phyloP scores from a whole-genome alignment of 1,284 basidiomycete species.

The Meira miltonrushii region DNA sequence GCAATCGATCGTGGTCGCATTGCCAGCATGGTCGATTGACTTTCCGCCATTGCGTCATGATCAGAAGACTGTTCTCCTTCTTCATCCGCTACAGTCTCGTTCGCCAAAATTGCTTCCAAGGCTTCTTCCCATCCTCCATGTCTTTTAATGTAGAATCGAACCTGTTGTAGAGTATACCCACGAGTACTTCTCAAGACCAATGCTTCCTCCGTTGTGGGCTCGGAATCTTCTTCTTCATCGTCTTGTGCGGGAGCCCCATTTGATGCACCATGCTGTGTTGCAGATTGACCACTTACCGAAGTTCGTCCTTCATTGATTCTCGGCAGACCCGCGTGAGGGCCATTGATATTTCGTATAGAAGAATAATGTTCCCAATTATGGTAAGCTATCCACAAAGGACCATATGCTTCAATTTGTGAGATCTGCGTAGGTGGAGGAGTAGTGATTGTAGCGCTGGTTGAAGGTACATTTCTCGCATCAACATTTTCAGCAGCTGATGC shows the following conservation, averaged over 20 bases:
- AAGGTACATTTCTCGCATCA: neutral
- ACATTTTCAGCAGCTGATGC: neutral
- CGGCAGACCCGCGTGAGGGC: constrained; percentile 74
- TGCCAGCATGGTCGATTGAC: constrained; percentile 2
- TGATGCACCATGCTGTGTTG: neutral
- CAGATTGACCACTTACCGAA: neutral
- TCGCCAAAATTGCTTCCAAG: constrained; percentile 22
- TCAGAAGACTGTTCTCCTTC: constrained; percentile 19
- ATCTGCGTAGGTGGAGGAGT: too few relatives aligned
- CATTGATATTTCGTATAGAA: constrained; percentile 77
- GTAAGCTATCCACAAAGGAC: constrained; percentile 57
- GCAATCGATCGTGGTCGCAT: neutral
- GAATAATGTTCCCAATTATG: constrained; percentile 92
- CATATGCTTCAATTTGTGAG: constrained; percentile 30
- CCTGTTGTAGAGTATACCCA: constrained; percentile 20
- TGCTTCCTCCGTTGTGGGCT: constrained; percentile 24
- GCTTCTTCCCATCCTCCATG: constrained; percentile 19
- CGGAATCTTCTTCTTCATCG: constrained; percentile 8
- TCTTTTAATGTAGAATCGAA: constrained; percentile 24
- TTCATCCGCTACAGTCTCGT: constrained; percentile 31
- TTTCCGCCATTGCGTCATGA: constrained; percentile 25
- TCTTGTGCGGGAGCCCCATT: neutral
- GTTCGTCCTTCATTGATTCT: constrained; percentile 60
- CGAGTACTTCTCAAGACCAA: constrained; percentile 36
- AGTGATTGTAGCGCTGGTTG: neutral